Evolutionary conservation across 2,329 filamentous ascomycete genomes (phyloP), one percentile per base, ranked within the genome.

Genomic region (Alternaria angustiovoidea): DNA sequence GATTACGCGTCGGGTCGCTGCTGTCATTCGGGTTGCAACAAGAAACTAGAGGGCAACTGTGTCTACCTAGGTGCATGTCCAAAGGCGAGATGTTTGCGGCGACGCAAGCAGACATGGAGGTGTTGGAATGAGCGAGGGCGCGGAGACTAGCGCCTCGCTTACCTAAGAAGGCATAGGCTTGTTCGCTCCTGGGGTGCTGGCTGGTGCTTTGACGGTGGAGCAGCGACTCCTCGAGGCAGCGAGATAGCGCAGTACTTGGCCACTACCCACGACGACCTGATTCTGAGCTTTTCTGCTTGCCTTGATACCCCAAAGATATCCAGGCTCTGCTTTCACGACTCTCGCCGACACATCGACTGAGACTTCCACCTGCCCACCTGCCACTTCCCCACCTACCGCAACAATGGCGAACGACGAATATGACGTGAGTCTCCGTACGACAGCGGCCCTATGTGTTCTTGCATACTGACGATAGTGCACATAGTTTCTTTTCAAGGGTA

Each of bases 371-470:
- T 20, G 48, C 51, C 59, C 54, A 36, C 42, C 63, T 49, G 46
- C 32, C 46, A 36, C 57, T 47, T 64, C 72, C 67, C 66, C 69
- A 62, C 70, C 68, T 72, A 77, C 75, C 65, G 67, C 75, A 76
- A 73, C 74, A 57, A 99, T 98, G 95, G 95, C 94, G 79, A 99
- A 98, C 90, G 95, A 99, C 88, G 95, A 99, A 87, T 99, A 99
- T 86, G 95, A 99, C 90, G 94, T 98, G 85, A 87, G 93, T 70
- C 61, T 57, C 65, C 59, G 62, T 69, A 68, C 64, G 57, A 64
- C 63, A 55, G 53, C 59, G 52, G 46, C 57, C 63, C 65, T 65
- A 30, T 30, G 59, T 64, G 57, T 59, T 52, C 14, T 44, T 62
- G 18, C 57, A 11, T 70, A 69, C 65, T 75, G 64, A 75, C 75